These are phyloP conservation scores for Trichophyton benhamiae DNA, from an alignment of 2,329 filamentous ascomycete species.

Conservation along the genomic window DNA sequence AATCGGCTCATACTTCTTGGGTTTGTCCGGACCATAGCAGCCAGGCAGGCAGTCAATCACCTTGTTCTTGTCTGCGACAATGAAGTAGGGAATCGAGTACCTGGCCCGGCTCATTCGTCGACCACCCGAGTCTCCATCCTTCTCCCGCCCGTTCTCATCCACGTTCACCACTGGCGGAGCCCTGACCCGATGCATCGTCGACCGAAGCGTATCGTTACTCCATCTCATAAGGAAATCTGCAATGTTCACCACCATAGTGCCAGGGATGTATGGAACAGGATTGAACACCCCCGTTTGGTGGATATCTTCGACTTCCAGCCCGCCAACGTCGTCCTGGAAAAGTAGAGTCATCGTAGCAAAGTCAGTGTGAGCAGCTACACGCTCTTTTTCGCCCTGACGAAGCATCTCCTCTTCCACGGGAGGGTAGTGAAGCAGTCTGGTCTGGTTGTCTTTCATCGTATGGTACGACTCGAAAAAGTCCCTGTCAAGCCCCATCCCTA, in stretches of 20 bases:
- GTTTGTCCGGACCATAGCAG: constrained; percentile 32
- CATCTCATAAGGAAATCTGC: constrained; percentile 41
- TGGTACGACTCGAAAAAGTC: constrained; percentile 39
- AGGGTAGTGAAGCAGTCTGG: constrained; percentile 50
- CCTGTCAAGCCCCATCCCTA: constrained; percentile 38
- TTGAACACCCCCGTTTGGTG: constrained; percentile 29
- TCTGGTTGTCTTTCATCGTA: constrained; percentile 45
- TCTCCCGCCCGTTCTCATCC: constrained; percentile 13
- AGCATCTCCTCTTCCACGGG: constrained; percentile 35
- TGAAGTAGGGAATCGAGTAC: constrained; percentile 51
- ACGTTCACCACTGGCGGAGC: constrained; percentile 24
- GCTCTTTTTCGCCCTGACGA: constrained; percentile 31
- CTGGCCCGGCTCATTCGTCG: constrained; percentile 37
- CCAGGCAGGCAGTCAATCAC: constrained; percentile 43
- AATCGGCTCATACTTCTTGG: constrained; percentile 42
- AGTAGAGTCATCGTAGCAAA: constrained; percentile 44
- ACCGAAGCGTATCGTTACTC: constrained; percentile 41
- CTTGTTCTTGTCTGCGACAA: constrained; percentile 39
- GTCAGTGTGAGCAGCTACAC: constrained; percentile 44
- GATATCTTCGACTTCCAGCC: constrained; percentile 40
- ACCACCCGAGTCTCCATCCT: constrained; percentile 14
- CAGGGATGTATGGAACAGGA: constrained; percentile 28
- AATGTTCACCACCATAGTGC: constrained; percentile 38
- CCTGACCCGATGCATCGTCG: constrained; percentile 43
- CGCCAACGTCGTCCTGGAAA: constrained; percentile 43